Base-by-base conservation (phyloP, 176 grass and related monocot species). In the Ampelocalamus luodianensis region DNA sequence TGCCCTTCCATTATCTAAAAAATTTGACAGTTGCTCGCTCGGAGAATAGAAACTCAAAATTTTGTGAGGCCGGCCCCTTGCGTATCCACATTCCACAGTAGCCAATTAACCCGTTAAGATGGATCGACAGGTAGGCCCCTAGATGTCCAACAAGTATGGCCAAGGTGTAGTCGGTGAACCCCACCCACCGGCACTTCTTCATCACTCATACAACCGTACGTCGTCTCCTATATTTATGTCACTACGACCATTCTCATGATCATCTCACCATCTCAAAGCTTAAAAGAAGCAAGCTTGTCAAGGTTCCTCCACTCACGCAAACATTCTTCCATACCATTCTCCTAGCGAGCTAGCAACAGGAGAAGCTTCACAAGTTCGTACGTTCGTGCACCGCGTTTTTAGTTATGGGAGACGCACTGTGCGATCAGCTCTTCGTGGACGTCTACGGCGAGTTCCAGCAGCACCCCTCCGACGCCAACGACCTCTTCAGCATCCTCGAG, bases 401-500 rank as follows among this genome's bases (percentile, higher is more conserved):
- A 14, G 22, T 20, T 69, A 90, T 86, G 92, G 85, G 74, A 27
- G 86, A 91, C 42, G 79, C 82, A 17, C 82, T 89, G 44, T 91
- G 86, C 49, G 79, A 86, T 49, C 88, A 73, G 26, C 79, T 93
- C 64, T 86, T 94, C 63, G 58, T 82, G 65, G 83, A 81, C 37
- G 72, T 66, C 79, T 58, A 84, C 77, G 65, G 82, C 46, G 82
- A 86, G 24, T 81, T 82, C 72, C 29, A 29, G 29, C 72, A 63
- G 23, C 74, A 87, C 29, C 42, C 39, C 4, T 72, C 83, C 22
- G 78, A 86, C 73, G 61, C 61, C 60, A 90, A 89, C 27, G 88
- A 97, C 77, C 54, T 97, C 34, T 83, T 91, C 66, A 94, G 88
- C 83, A 86, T 97, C 84, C 70, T 97, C 18, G 88, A 97, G 82